phyloP scores from a whole-genome alignment of 495 filamentous ascomycete genomes.

The Penicillium ochrochloron region DNA sequence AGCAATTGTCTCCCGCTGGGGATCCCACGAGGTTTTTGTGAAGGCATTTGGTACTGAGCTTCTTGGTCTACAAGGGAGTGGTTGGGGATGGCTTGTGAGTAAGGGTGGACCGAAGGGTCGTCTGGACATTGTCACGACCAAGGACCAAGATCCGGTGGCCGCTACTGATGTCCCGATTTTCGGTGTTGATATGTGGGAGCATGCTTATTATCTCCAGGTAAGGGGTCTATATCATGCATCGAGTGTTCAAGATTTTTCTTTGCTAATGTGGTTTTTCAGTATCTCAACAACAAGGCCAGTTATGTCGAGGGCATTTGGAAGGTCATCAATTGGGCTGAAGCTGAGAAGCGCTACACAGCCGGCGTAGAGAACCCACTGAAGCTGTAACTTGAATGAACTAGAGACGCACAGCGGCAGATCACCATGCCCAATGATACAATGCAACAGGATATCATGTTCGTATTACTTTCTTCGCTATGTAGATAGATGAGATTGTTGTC shows the following conservation, averaged over 20 bases:
- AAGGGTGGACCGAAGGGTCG: constrained; percentile 63
- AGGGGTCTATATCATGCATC: constrained; percentile 20
- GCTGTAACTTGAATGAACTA: constrained; percentile 20
- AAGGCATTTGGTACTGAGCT: constrained; percentile 71
- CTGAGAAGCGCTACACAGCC: constrained; percentile 72
- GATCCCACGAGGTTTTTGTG: constrained; percentile 68
- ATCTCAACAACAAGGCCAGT: constrained; percentile 94
- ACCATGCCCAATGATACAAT: not conserved
- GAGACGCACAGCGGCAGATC: not conserved
- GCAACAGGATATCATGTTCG: constrained; percentile 17
- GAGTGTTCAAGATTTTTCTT: not conserved
- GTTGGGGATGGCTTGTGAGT: constrained; percentile 94
- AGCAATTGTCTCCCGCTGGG: constrained; percentile 74
- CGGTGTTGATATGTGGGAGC: constrained; percentile 98
- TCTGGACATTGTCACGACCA: constrained; percentile 73
- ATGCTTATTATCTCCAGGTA: constrained; percentile 68
- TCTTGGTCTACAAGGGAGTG: constrained; percentile 86
- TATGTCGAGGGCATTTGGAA: constrained; percentile 96
- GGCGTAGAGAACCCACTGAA: constrained; percentile 38
- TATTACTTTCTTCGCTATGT: constrained; percentile 1
- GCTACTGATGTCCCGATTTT: constrained; percentile 76
- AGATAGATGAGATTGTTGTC: not conserved
- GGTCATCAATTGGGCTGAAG: constrained; percentile 93
- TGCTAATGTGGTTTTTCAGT: constrained; percentile 54
- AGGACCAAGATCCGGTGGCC: constrained; percentile 89